Conservation (phyloP, 2,329 filamentous ascomycete species). For the Cercospora janseana region DNA sequence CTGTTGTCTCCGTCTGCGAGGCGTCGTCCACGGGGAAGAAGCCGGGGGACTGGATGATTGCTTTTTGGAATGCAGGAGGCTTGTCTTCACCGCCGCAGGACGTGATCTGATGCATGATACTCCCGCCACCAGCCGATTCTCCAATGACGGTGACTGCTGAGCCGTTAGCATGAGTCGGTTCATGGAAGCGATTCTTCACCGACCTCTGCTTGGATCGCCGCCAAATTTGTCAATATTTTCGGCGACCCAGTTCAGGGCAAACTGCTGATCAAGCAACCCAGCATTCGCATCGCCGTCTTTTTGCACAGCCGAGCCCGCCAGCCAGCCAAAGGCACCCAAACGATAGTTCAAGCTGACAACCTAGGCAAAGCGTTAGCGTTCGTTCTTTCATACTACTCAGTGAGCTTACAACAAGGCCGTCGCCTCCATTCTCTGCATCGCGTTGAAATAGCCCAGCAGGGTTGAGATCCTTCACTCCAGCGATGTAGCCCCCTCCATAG, state of each 20-base stretch:
- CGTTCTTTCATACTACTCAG: background rate
- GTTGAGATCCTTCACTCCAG: conserved; percentile 42
- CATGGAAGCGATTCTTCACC: background rate
- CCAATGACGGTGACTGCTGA: conserved; percentile 44
- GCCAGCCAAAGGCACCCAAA: conserved; percentile 51
- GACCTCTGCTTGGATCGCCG: conserved; percentile 41
- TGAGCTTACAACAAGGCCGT: background rate
- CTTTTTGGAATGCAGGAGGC: conserved; percentile 45
- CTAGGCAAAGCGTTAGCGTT: background rate
- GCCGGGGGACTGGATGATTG: conserved; percentile 49
- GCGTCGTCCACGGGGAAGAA: conserved; percentile 41
- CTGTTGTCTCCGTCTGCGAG: conserved; percentile 41
- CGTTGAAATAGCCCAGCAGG: conserved; percentile 33
- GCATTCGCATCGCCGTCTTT: conserved; percentile 49
- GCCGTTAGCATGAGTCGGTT: background rate
- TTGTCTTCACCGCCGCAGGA: conserved; percentile 46
- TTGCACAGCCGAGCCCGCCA: conserved; percentile 46
- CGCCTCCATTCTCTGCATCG: background rate
- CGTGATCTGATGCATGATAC: conserved; percentile 57
- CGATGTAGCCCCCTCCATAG: conserved; percentile 49
- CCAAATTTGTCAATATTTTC: conserved; percentile 48
- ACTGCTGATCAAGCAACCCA: conserved; percentile 53
- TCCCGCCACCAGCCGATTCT: conserved; percentile 53
- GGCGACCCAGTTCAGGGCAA: conserved; percentile 57
- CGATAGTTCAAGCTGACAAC: conserved; percentile 46